Base-by-base conservation (phyloP, 2,329 filamentous ascomycete genomes). In the Scopulariopsis brevicaulis region DNA sequence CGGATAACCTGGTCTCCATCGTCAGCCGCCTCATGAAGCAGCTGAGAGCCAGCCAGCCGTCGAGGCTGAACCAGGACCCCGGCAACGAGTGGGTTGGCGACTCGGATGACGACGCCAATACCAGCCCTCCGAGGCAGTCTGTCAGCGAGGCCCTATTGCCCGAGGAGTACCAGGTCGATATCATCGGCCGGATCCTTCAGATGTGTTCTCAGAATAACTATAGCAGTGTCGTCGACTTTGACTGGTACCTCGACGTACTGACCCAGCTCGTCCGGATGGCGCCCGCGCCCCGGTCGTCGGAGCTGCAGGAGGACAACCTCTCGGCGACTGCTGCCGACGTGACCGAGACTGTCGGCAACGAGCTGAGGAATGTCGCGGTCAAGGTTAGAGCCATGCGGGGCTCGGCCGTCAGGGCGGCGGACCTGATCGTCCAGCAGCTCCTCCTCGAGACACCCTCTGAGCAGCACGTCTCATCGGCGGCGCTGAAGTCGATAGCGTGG, bases 141-240 rank as follows among this genome's bases (percentile, higher is more conserved):
- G 25, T 7, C 34, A 35, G 22, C 15, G 55, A 57, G 34, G 28
- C 48, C 5, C 24, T 57, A 24, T 76, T 97, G 8, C 91, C 94
- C 0, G 86, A 92, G 60, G 90, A 96, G 62, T 99, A 97, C 70
- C 86, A 86, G 56, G 76, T 85, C 43, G 89, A 89, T 64, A 90
- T 96, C 22, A 90, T 97, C 56, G 80, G 81, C 59, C 83, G 89
- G 60, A 90, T 97, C 60, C 70, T 97, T 12, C 84, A 86, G 60
- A 96, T 99, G 84, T 97, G 93, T 69, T 89, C 90, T 10, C 84
- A 85, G 62, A 87, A 92, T 63, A 96, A 91, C 61, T 99, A 97
- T 69, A 81, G 82, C 46, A 90, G 91, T 66, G 78, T 99, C 54
- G 75, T 80, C 56, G 93, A 99, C 68, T 99, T 99, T 69, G 93